Conservation (phyloP, 345 rosid species). For the Pseudoturritis turrita region DNA sequence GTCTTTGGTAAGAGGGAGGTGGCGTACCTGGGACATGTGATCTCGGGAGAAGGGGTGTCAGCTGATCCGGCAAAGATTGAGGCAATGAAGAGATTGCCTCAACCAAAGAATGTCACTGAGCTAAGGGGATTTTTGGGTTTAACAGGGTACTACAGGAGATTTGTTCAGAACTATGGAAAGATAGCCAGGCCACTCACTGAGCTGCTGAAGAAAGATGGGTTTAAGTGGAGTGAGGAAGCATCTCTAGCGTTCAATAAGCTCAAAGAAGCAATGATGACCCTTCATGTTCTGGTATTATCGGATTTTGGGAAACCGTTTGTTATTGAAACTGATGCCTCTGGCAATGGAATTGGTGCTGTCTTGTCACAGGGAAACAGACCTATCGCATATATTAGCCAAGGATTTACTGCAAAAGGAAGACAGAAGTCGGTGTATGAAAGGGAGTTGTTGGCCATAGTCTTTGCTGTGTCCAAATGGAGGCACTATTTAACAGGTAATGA, state of each 20-base stretch:
- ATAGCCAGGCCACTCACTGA: not conserved
- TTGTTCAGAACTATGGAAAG: not conserved
- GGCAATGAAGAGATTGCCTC: not conserved
- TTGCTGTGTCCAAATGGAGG: not conserved
- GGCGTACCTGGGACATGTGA: not conserved
- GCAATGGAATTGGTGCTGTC: no score
- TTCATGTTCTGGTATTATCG: no score
- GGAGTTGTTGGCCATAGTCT: not conserved
- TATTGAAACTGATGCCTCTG: no score
- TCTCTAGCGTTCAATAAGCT: no score
- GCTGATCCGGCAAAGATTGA: not conserved
- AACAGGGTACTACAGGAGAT: fast-evolving
- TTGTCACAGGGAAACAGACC: no score
- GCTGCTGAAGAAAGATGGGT: not conserved
- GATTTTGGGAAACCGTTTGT: no score
- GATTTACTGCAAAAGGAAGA: no score
- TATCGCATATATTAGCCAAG: no score
- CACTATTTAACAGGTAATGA: not conserved
- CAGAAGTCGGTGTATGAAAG: not conserved
- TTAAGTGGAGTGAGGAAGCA: no score
- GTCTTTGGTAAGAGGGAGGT: fast-evolving
- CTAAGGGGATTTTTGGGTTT: not conserved
- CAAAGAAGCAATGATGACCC: no score
- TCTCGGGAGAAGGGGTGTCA: not conserved
- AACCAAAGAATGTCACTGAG: not conserved